Base-by-base conservation (phyloP, 768 basidiomycete species). In the Mycena floridula region DNA sequence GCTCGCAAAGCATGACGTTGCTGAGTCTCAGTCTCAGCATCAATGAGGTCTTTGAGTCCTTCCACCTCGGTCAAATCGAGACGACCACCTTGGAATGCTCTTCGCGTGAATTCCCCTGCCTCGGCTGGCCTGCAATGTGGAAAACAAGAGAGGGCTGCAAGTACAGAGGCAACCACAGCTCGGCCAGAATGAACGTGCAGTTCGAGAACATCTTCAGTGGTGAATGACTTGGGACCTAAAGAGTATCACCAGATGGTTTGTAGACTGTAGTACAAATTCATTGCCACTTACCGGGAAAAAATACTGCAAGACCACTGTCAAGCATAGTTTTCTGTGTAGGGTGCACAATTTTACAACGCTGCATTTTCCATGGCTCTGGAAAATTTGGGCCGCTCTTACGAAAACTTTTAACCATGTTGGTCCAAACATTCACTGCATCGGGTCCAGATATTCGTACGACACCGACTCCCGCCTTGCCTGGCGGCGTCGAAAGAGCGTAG, bases 61-160 rank as follows among this genome's bases (percentile, higher is more conserved):
- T 95, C 92, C 1, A 89, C 90, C 63, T 94, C 85, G 0, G 89
- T 91, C 44, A 95, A 63, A 56, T 93, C 91, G 43, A 95, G 66
- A 35, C 89, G 73, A 0, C 92, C 92, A 16, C 77, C 82, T 22
- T 82, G 66, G 50, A 90, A 89, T 0, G 91, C 90, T 36, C 87
- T 81, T 22, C 83, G 74, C 12, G 92, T 93, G 55, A 95, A 95
- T 62, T 95, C 92, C 23, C 92, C 92, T 2, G 84, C 78, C 54
- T 85, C 82, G 2, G 92, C 92, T 5, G 84, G 84, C 3, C 92
- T 79, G 41, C 81, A 80, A 45, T 67, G 76, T 0, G 82, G 77
- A 7, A 91, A 46, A 15, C 60, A 61, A 9, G 81, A 74, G 2
- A 94, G 70, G 3, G 84, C 78, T 1, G 62, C 58, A 16, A 94